Base-by-base conservation (phyloP, 306 rosid genomes). In the Castanospermum australe region DNA sequence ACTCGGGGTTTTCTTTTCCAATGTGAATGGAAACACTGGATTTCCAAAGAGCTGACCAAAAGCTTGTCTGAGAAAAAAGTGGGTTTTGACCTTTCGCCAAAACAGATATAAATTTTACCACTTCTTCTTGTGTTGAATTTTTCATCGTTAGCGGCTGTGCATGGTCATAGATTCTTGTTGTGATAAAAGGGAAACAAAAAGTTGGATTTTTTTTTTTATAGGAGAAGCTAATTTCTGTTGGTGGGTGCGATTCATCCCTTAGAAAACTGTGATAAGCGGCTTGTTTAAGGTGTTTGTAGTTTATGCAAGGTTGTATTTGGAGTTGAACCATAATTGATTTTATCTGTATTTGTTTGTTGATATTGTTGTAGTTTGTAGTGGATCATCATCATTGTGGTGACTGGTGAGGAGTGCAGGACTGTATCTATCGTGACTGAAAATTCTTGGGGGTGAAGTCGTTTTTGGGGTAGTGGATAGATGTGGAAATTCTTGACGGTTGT, bases 401-500 rank as follows among this genome's bases (percentile, higher is more conserved):
- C 52, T 72, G 88, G 79, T 71, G 81, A 76, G 70, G 65, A 80
- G 77, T 82, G 45, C 75, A 77, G 79, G 79, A 24, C 38, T 45
- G 50, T 20, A 73, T 24, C 20, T 68, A 24, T 71, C 33, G 72
- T 68, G 72, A 75, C 72, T 86, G 84, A 56, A 75, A 81, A 57
- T 76, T 82, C 39, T 22, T 45, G 71, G 79, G 73, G 80, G 75
- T 22, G 78, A 79, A 78, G 59, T 51, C 51, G 71, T 45, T 75
- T 56, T 59, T 35, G 82, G 71, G 80, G 80, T 28, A 28, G 73
- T 72, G 60, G 70, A 80, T 86, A 88, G 93, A 90, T 90, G 97
- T 86, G 86, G 96, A 88, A 86, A 86, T 83, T 85, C 67, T 76
- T 77, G 88, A 82, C 59, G 88, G 88, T 82, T 84, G 73, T 84